Conservation (phyloP, 257 asterid genomes). For the Solanum okadae region DNA sequence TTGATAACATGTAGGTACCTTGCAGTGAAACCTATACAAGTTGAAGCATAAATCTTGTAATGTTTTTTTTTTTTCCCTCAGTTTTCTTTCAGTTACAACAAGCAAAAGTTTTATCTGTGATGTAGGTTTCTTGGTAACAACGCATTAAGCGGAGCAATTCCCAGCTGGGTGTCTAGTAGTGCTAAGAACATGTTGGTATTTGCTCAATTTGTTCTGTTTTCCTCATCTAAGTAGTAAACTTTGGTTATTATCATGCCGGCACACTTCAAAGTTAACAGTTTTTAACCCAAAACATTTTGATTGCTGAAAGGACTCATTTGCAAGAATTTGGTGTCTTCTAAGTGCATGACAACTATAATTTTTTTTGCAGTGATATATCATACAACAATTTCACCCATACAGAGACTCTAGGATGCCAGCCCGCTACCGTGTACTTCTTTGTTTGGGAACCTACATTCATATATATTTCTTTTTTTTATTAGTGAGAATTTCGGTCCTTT, state of each 20-base stretch:
- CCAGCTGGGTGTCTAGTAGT: conserved; percentile 39
- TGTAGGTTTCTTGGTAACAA: conserved; percentile 68
- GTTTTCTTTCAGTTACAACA: neutral
- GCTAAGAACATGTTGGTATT: conserved; percentile 33
- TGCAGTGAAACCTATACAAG: neutral
- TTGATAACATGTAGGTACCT: conserved; percentile 34
- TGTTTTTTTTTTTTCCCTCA: neutral
- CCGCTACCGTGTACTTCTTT: conserved; percentile 4
- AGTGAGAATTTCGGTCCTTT: neutral
- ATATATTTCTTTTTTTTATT: neutral
- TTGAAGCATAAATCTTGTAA: neutral
- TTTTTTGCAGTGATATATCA: conserved; percentile 72
- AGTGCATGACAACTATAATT: neutral
- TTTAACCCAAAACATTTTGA: neutral
- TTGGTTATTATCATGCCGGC: neutral
- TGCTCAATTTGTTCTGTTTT: neutral
- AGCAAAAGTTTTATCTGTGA: neutral
- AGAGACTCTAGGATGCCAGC: conserved; percentile 20
- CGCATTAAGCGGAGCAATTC: conserved; percentile 52
- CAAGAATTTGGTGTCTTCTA: neutral
- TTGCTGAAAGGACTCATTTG: neutral
- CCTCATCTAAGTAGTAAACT: neutral
- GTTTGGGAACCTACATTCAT: neutral
- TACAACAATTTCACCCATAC: conserved; percentile 58
- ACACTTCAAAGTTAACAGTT: neutral